Percentiles rank a stretch among this genome's conserved stretches.
Evolutionary conservation across 1,284 basidiomycete species (phyloP).

Genomic region (Vanrija sp.): DNA sequence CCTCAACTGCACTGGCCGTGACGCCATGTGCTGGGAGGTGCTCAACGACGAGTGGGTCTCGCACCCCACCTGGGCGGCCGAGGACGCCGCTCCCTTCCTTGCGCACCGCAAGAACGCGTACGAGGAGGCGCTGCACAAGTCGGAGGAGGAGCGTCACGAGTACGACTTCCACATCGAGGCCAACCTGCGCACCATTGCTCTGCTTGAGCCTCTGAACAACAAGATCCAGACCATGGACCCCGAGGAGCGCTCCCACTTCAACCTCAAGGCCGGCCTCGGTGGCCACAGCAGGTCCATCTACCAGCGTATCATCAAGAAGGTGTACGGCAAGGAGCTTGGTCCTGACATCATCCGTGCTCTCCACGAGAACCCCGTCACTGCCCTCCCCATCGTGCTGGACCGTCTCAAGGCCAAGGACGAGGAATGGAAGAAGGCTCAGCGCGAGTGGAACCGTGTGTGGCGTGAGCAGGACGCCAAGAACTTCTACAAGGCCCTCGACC

Average conservation of each 20-base stretch:
- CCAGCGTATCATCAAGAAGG: constrained; percentile 88
- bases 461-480: constrained; percentile 94
- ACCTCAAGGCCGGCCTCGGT: constrained; percentile 82
- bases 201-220: constrained; percentile 83
- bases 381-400: constrained; percentile 86
- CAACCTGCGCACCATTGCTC: constrained; percentile 82
- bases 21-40: constrained; percentile 92
- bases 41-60: constrained; percentile 96
- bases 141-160: constrained; percentile 97
- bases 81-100: constrained; percentile 89
- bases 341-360: constrained; percentile 83
- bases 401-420: constrained; percentile 94
- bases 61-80: constrained; percentile 93
- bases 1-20: constrained; percentile 88
- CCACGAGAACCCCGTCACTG: constrained; percentile 85
- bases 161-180: constrained; percentile 97
- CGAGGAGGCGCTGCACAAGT: constrained; percentile 93
- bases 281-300: constrained; percentile 85
- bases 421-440: constrained; percentile 91
- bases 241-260: constrained; percentile 80
- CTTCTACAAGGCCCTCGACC: constrained; percentile 95
- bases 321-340: constrained; percentile 78
- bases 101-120: constrained; percentile 96
- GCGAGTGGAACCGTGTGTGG: constrained; percentile 98
- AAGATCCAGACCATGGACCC: constrained; percentile 85